Conservation (phyloP, 345 rosid species). For the Salix suchowensis region DNA sequence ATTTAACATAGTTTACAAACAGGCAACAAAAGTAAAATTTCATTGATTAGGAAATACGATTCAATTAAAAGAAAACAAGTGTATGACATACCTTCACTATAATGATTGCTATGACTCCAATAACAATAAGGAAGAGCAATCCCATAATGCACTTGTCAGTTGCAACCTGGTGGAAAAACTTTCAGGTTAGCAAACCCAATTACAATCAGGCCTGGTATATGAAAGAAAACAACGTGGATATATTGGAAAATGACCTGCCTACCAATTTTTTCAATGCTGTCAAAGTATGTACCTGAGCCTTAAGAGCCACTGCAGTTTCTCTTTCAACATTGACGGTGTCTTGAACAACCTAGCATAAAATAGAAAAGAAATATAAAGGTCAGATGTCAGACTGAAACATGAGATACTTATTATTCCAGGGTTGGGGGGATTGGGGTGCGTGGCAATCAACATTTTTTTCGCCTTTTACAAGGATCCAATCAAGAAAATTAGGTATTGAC, state of each 20-base stretch:
- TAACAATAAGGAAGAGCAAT: conserved; percentile 68
- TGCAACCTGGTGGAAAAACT: conserved; percentile 55
- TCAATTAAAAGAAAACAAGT: neutral
- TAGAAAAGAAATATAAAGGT: neutral
- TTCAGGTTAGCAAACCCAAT: neutral
- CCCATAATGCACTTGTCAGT: conserved; percentile 93
- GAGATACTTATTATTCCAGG: neutral
- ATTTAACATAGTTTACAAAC: neutral
- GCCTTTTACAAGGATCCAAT: neutral
- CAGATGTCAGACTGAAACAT: neutral
- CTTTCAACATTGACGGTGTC: conserved; percentile 82
- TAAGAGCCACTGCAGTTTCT: conserved; percentile 82
- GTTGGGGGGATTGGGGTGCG: neutral
- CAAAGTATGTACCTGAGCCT: conserved; percentile 67
- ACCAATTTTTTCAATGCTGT: conserved; percentile 32
- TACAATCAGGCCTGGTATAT: neutral
- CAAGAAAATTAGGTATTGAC: neutral
- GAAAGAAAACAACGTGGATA: conserved; percentile 18
- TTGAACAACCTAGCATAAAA: conserved; percentile 61
- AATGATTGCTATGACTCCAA: conserved; percentile 80
- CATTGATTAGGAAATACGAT: neutral
- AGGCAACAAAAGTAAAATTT: neutral
- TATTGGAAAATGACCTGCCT: conserved; percentile 77
- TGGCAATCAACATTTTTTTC: neutral
- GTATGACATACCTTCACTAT: conserved; percentile 66